These are phyloP conservation scores for Oryza coarctata DNA, from an alignment of 176 grass and related monocot species.

Conservation along the genomic window DNA sequence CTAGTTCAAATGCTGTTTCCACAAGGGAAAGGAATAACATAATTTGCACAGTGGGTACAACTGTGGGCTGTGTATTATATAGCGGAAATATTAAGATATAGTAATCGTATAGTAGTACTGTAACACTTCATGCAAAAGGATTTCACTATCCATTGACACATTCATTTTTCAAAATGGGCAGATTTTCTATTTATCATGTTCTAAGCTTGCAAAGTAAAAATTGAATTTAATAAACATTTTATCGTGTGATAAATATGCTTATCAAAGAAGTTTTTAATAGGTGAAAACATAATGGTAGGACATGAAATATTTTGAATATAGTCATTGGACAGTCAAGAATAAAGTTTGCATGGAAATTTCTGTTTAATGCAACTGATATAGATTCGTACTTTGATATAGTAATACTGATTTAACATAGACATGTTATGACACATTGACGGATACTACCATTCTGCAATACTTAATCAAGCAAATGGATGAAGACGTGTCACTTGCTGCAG, in stretches of 20 bases:
- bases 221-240: not conserved
- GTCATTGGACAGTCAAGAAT: not conserved
- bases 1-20: conserved; percentile 13
- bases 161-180: not conserved
- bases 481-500: not conserved
- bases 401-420: not conserved
- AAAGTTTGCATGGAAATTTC: not conserved
- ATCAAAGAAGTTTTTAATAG: conserved; percentile 2
- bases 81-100: conserved; percentile 5
- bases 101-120: not conserved
- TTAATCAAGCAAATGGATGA: conserved; percentile 18
- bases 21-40: conserved; percentile 4
- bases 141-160: not conserved
- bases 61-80: not conserved
- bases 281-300: conserved; percentile 7
- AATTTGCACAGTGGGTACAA: not conserved
- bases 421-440: not conserved
- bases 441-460: conserved; percentile 17
- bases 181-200: not conserved
- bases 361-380: not conserved
- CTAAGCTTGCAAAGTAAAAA: not conserved
- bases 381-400: not conserved
- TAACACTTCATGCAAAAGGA: not conserved
- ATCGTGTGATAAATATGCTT: not conserved
- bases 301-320: conserved; percentile 15